phyloP scores from a whole-genome alignment of 2,329 filamentous ascomycete genomes.

The Phoma sp. region DNA sequence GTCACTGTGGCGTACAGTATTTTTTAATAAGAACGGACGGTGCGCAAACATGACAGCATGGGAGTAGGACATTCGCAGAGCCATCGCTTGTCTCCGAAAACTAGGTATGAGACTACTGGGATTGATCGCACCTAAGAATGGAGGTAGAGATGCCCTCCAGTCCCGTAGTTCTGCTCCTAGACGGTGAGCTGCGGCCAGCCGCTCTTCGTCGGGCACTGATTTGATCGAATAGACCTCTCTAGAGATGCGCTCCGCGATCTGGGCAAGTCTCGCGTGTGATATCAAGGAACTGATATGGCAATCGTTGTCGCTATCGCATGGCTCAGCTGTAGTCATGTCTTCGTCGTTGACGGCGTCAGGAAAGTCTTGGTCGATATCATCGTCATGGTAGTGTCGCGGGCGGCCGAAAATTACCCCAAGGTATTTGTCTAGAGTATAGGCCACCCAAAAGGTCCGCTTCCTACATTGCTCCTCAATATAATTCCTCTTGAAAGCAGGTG shows the following conservation, averaged over 20 bases:
- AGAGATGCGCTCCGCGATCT: slow-evolving; percentile 41
- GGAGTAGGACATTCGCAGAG: slow-evolving; percentile 41
- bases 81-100: slow-evolving; percentile 47
- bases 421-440: slow-evolving; percentile 67
- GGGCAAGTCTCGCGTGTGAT: slow-evolving; percentile 53
- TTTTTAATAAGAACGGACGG: slow-evolving; percentile 40
- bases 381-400: slow-evolving; percentile 65
- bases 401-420: slow-evolving; percentile 66
- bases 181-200: slow-evolving; percentile 48
- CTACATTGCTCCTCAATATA: slow-evolving; percentile 60
- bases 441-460: slow-evolving; percentile 67
- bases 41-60: slow-evolving; percentile 47
- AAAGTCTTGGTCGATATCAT: slow-evolving; percentile 67
- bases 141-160: slow-evolving; percentile 48
- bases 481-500: slow-evolving; percentile 33
- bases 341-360: slow-evolving; percentile 64
- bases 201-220: slow-evolving; percentile 42
- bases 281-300: slow-evolving; percentile 60
- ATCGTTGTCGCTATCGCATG: slow-evolving; percentile 43
- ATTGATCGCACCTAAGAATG: slow-evolving; percentile 53
- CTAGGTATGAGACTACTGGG: slow-evolving; percentile 56
- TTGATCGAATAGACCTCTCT: slow-evolving; percentile 44
- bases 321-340: slow-evolving; percentile 58
- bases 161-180: slow-evolving; percentile 48
- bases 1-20: slow-evolving; percentile 24